These are phyloP conservation scores for Aspergillus brunneoviolaceus DNA, from an alignment of 2,329 filamentous ascomycete genomes.

Conservation along the genomic window DNA sequence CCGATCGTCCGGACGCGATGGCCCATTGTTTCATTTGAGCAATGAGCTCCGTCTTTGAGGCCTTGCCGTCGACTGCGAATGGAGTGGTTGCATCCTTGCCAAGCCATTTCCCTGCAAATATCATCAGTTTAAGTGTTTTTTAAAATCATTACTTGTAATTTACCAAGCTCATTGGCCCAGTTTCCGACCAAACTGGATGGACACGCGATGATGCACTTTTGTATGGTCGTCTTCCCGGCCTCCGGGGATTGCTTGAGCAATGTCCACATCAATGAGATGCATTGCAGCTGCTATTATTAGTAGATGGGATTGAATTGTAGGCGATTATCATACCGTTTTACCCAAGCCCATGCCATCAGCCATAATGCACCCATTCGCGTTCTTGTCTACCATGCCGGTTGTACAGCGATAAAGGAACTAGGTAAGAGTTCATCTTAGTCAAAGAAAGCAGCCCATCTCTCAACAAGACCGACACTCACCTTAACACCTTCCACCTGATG, in stretches of 20 bases:
- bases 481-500: constrained; percentile 98
- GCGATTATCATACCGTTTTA: constrained; percentile 63
- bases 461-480: constrained; percentile 29
- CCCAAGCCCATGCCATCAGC: constrained; percentile 98
- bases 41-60: constrained; percentile 87
- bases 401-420: constrained; percentile 89
- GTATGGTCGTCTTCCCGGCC: constrained; percentile 88
- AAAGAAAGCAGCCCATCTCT: neutral
- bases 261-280: constrained; percentile 96
- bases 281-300: constrained; percentile 64
- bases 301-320: neutral
- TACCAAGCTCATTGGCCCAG: constrained; percentile 87
- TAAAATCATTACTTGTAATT: constrained; percentile 9
- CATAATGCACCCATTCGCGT: constrained; percentile 98
- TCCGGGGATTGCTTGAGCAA: constrained; percentile 92
- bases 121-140: constrained; percentile 19
- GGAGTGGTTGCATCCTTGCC: constrained; percentile 86
- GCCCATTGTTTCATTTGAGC: constrained; percentile 93
- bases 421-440: constrained; percentile 4
- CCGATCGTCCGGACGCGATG: constrained; percentile 81
- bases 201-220: constrained; percentile 95
- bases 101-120: constrained; percentile 74
- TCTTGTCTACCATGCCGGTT: constrained; percentile 90
- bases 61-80: constrained; percentile 96
- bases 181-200: constrained; percentile 95